Evolutionary conservation across 352 stramenopile genomes (phyloP).

Genomic region (Globisporangium barbulae): DNA sequence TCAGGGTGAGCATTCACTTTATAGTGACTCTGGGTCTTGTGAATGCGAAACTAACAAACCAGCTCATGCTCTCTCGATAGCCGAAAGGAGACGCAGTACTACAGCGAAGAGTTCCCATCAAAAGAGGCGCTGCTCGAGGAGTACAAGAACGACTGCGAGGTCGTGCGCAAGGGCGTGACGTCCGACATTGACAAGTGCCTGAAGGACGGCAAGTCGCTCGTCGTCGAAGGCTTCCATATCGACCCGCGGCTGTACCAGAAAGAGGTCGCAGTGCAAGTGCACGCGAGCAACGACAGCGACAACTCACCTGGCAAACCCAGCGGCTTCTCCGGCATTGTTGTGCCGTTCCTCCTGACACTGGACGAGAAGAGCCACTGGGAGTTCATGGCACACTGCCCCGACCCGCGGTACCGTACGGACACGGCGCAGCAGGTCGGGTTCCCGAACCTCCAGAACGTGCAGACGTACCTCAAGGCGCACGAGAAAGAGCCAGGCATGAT

Average conservation of each 20-base stretch:
- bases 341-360: constrained; percentile 75
- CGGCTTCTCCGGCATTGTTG: constrained; percentile 66
- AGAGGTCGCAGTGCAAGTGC: constrained; percentile 39
- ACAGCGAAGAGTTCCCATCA: constrained; percentile 55
- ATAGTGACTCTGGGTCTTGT: neutral
- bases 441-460: constrained; percentile 73
- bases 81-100: constrained; percentile 66
- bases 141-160: constrained; percentile 76
- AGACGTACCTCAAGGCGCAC: constrained; percentile 68
- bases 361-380: constrained; percentile 62
- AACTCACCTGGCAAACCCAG: constrained; percentile 11
- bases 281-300: constrained; percentile 14
- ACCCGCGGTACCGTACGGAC: constrained; percentile 71
- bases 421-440: constrained; percentile 47
- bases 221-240: constrained; percentile 86
- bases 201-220: constrained; percentile 87
- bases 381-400: constrained; percentile 83
- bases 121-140: constrained; percentile 54
- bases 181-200: constrained; percentile 88
- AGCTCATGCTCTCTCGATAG: constrained; percentile 5
- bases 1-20: constrained; percentile 46
- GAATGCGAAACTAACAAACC: neutral
- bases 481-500: constrained; percentile 35
- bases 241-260: constrained; percentile 84
- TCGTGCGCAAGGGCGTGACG: constrained; percentile 78